Evolutionary conservation across 2,329 filamentous ascomycete species (phyloP).

Genomic region (Amylocarpus encephaloides): DNA sequence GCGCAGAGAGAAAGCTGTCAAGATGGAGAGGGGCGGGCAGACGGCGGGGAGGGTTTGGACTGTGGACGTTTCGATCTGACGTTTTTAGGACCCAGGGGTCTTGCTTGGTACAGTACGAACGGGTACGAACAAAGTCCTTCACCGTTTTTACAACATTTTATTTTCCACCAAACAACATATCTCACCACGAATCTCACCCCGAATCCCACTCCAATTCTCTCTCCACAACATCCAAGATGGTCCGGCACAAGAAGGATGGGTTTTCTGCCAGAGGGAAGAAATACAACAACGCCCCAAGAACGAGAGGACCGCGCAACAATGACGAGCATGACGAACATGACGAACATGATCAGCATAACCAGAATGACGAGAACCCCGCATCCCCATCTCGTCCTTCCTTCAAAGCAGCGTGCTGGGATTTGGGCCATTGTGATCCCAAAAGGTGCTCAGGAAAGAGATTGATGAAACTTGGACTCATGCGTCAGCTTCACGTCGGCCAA

Average conservation of each 20-base stretch:
- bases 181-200: no score
- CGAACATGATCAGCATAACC: no score
- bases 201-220: no score
- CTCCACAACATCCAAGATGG: conserved; percentile 53
- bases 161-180: no score
- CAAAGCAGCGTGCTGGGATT: conserved; percentile 96
- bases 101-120: no score
- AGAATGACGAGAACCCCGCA: conserved; percentile 33
- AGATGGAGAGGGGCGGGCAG: conserved; percentile 11
- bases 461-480: conserved; percentile 88
- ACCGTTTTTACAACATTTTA: not conserved
- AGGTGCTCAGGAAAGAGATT: conserved; percentile 92
- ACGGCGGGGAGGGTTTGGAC: conserved; percentile 5
- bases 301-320: conserved; percentile 43
- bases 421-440: conserved; percentile 96
- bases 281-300: conserved; percentile 51
- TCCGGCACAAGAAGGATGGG: conserved; percentile 92
- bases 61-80: not conserved
- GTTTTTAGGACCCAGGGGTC: not conserved
- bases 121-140: not conserved
- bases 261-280: conserved; percentile 63
- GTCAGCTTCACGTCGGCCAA: conserved; percentile 84
- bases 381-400: conserved; percentile 48
- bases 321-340: conserved; percentile 36
- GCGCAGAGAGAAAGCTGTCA: conserved; percentile 13